Evolutionary conservation across 2,329 filamentous ascomycete species (phyloP), one percentile per base, ranked within the genome.

Genomic region (Epichloe hybrida): DNA sequence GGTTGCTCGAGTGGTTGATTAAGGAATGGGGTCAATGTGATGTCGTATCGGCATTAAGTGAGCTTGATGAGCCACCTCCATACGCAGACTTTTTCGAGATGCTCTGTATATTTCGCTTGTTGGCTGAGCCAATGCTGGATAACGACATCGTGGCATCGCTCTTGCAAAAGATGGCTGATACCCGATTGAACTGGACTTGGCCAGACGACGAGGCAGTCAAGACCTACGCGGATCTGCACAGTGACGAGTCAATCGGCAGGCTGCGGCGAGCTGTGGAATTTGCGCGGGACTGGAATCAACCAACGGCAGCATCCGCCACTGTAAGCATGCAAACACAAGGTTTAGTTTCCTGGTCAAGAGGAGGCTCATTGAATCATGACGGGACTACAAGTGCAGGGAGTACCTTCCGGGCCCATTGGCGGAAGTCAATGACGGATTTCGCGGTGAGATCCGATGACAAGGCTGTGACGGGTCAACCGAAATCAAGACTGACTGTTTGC

Each of bases 1-100:
- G 67, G 4, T 64, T 83, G 5, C 64, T 83, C 13, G 63, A 67
- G 34, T 89, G 82, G 81, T 75, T 84, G 56, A 64, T 76, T 0
- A 56, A 64, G 23, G 65, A 80, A 55, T 73, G 73, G 65, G 60
- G 62, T 5, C 62, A 61, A 21, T 50, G 59, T 27, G 59, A 61
- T 9, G 52, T 66, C 36, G 57, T 66, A 5, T 64, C 68, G 15
- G 66, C 69, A 49, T 61, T 72, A 52, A 55, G 58, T 31, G 58
- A 66, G 46, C 50, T 63, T 46, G 57, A 69, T 20, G 64, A 70
- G 49, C 52, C 61, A n/a, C 62, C 66, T 34, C 46, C 55, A 5
- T 59, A 62, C 41, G 56, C 63, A 21, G 62, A 67, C 52, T 67
- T 70, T 55, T 56, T 58, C 12, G 62, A 69, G 27, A 66, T 67